A percentile compares a stretch with the other conserved stretches of the same genome.
Evolutionary conservation across 176 grass and related monocot species (phyloP).

Genomic region (Rhipidocladum racemiflorum): DNA sequence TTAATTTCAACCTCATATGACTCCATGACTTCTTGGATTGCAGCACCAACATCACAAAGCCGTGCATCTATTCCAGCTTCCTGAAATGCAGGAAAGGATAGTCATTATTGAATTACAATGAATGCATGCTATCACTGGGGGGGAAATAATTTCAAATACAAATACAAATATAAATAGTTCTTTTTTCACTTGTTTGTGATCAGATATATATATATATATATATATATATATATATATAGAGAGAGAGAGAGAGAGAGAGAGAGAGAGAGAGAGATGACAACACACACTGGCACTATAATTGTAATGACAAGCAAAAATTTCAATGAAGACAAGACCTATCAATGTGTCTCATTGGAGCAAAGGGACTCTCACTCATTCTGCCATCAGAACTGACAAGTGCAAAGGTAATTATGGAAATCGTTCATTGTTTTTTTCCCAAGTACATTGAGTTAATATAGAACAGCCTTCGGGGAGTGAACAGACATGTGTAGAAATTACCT

Average conservation of each 20-base stretch:
- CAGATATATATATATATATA: too few species aligned
- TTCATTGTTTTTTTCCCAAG: background rate
- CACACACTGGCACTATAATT: background rate
- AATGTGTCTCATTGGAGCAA: background rate
- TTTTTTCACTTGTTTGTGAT: too few species aligned
- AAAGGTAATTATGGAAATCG: background rate
- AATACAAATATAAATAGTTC: too few species aligned
- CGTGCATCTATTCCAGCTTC: conserved; percentile 97
- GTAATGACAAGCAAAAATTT: background rate
- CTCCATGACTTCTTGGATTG: conserved; percentile 99
- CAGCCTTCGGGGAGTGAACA: background rate
- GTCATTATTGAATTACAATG: conserved; percentile 1
- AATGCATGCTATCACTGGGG: background rate
- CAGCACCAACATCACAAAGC: conserved; percentile 95
- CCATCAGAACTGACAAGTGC: background rate
- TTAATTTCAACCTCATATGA: conserved; percentile 99
- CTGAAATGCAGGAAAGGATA: conserved; percentile 38
- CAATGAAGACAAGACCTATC: background rate
- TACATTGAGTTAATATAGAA: background rate
- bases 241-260: too few species aligned
- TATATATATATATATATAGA: background rate
- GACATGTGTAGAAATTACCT: conserved; percentile 41
- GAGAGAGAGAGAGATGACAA: background rate
- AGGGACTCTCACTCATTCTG: background rate
- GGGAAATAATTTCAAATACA: background rate